A percentile compares a stretch with the other conserved stretches of the same genome.
Evolutionary conservation across 1,284 basidiomycete genomes (phyloP).

Genomic region (Acaromyces ingoldii): DNA sequence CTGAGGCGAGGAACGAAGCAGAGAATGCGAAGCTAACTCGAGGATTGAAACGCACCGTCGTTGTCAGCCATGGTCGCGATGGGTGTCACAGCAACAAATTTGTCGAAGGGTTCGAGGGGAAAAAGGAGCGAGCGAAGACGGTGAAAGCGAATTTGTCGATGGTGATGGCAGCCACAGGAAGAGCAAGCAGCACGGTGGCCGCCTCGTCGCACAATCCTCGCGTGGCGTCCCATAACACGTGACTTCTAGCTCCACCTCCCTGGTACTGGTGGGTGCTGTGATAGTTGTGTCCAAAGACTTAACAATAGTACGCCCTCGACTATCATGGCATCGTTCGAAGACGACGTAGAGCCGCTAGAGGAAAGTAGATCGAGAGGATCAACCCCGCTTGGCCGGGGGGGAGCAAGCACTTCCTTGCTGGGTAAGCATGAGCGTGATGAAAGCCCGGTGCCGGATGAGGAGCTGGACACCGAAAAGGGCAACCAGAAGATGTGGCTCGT

Average conservation of each 20-base stretch:
- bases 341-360: slow-evolving; percentile 5
- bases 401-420: background rate
- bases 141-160: background rate
- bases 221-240: too few relatives aligned
- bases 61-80: slow-evolving; percentile 32
- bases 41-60: slow-evolving; percentile 31
- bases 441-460: slow-evolving; percentile 45
- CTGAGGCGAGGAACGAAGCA: slow-evolving; percentile 1
- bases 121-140: background rate
- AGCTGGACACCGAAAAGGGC: slow-evolving; percentile 33
- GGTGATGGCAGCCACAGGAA: too few relatives aligned
- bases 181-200: too few relatives aligned
- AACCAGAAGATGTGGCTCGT: slow-evolving; percentile 46
- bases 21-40: too few relatives aligned
- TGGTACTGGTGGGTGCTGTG: too few relatives aligned
- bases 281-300: too few relatives aligned
- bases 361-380: background rate
- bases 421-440: background rate
- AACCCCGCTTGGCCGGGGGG: too few relatives aligned
- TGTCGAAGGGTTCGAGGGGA: too few relatives aligned
- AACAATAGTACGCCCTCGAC: background rate
- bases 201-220: too few relatives aligned
- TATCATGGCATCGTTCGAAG: background rate
- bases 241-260: too few relatives aligned
- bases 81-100: too few relatives aligned